Percentiles rank a stretch among this genome's conserved stretches.
Conservation (phyloP, 768 basidiomycete species). For the Collybia sordida region DNA sequence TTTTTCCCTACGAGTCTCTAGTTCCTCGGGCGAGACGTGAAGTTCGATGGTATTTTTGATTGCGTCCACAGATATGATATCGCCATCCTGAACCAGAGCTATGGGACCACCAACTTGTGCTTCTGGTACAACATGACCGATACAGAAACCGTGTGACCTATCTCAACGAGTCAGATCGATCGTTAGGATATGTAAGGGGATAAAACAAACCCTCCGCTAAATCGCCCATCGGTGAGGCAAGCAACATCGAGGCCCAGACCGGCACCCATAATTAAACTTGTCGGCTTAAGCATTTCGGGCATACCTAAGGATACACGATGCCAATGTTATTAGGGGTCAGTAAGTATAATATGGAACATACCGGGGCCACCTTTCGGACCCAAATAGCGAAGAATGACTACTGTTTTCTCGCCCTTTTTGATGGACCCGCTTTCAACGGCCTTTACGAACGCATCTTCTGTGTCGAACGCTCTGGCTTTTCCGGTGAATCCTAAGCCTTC, state of each 20-base stretch:
- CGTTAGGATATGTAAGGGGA: slow-evolving; percentile 11
- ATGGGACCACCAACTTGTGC: slow-evolving; percentile 94
- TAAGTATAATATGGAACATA: slow-evolving; percentile 32
- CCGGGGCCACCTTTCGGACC: slow-evolving; percentile 97
- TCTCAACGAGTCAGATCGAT: slow-evolving; percentile 11
- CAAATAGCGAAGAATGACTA: slow-evolving; percentile 91
- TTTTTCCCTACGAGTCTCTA: slow-evolving; percentile 62
- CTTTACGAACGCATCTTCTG: slow-evolving; percentile 81
- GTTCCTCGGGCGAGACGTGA: slow-evolving; percentile 74
- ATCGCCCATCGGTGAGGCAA: slow-evolving; percentile 95
- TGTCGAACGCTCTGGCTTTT: slow-evolving; percentile 90
- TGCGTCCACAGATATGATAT: slow-evolving; percentile 86
- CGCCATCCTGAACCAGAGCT: slow-evolving; percentile 86
- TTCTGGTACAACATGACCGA: slow-evolving; percentile 96
- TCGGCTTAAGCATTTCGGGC: slow-evolving; percentile 99
- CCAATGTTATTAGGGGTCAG: slow-evolving; percentile 16
- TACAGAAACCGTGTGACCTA: slow-evolving; percentile 95
- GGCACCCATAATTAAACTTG: slow-evolving; percentile 97
- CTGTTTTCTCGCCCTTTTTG: slow-evolving; percentile 95
- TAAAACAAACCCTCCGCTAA: slow-evolving; percentile 87
- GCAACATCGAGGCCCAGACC: slow-evolving; percentile 95
- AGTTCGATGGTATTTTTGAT: slow-evolving; percentile 82
- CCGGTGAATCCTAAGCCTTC: slow-evolving; percentile 89
- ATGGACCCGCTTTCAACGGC: slow-evolving; percentile 89
- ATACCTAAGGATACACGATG: slow-evolving; percentile 58